phyloP scores from a whole-genome alignment of 1,139 yeast species.

The Magnusiomyces magnusii region DNA sequence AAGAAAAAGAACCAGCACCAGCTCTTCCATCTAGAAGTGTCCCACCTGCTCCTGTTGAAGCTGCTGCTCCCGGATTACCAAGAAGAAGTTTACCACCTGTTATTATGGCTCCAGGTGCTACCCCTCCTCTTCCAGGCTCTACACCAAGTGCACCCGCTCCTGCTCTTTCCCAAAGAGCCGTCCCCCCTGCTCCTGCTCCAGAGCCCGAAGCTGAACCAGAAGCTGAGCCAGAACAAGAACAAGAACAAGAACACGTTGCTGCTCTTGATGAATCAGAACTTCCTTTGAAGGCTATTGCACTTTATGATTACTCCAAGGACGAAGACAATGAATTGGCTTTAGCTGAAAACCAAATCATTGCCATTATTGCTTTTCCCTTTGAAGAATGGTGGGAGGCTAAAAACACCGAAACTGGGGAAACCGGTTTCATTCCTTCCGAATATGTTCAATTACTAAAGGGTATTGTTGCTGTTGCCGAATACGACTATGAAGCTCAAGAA shows the following conservation, averaged over 20 bases:
- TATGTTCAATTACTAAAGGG: slow-evolving; percentile 44
- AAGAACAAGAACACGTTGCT: slow-evolving; percentile 16
- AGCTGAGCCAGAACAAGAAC: slow-evolving; percentile 15
- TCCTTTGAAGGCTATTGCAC: slow-evolving; percentile 45
- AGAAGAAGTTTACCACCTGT: slow-evolving; percentile 6
- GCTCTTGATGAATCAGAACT: slow-evolving; percentile 18
- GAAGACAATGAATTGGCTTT: slow-evolving; percentile 69
- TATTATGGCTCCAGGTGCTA: slow-evolving; percentile 4
- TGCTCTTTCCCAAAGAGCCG: neutral
- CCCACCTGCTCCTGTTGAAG: slow-evolving; percentile 9
- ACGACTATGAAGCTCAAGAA: slow-evolving; percentile 82
- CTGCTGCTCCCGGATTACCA: neutral
- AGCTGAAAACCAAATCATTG: slow-evolving; percentile 55
- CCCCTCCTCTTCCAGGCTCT: slow-evolving; percentile 11
- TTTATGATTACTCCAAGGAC: slow-evolving; percentile 55
- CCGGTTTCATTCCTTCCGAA: slow-evolving; percentile 68
- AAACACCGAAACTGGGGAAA: slow-evolving; percentile 47
- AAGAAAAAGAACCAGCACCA: neutral
- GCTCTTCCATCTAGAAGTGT: neutral
- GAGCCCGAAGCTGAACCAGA: slow-evolving; percentile 17
- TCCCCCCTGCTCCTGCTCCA: slow-evolving; percentile 17
- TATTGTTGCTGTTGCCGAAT: slow-evolving; percentile 67
- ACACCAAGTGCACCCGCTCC: neutral
- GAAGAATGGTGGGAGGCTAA: slow-evolving; percentile 82
- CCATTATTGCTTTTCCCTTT: slow-evolving; percentile 61